Conservation (phyloP, 2,329 filamentous ascomycete species). For the Alternaria burnsii region DNA sequence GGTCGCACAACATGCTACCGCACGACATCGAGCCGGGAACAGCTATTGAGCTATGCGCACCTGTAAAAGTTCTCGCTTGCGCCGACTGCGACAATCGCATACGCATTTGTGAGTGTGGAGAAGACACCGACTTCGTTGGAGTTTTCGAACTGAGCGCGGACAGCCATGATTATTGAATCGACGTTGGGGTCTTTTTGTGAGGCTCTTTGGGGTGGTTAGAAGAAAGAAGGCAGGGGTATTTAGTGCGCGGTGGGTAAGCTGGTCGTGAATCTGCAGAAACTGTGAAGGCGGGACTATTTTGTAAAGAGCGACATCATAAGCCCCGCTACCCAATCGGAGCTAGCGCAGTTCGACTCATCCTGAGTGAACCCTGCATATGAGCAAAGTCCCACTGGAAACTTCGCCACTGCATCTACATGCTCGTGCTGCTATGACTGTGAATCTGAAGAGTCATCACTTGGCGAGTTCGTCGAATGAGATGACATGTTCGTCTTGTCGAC, state of each 20-base stretch:
- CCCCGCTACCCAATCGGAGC: constrained; percentile 29
- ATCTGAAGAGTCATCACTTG: constrained; percentile 17
- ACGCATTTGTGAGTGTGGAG: constrained; percentile 94
- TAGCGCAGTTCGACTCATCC: constrained; percentile 38
- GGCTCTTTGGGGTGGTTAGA: not conserved
- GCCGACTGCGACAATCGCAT: constrained; percentile 91
- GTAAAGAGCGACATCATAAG: constrained; percentile 36
- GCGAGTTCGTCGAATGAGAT: not conserved
- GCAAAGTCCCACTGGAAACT: not conserved
- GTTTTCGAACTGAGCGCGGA: constrained; percentile 78
- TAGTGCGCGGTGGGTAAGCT: constrained; percentile 9
- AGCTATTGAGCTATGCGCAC: constrained; percentile 52
- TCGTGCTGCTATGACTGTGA: not conserved
- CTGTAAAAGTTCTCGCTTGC: constrained; percentile 99
- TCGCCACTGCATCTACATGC: not conserved
- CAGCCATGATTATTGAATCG: constrained; percentile 55
- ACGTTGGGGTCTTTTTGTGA: constrained; percentile 3
- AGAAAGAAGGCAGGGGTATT: not conserved
- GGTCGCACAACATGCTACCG: not conserved
- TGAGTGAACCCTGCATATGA: constrained; percentile 19
- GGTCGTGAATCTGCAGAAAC: constrained; percentile 32
- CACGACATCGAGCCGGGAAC: not conserved
- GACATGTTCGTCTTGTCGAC: not conserved
- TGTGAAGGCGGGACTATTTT: constrained; percentile 36
- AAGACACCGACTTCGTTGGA: constrained; percentile 97